Conservation (phyloP, 2,329 filamentous ascomycete species). For the Elsinoe arachidis region DNA sequence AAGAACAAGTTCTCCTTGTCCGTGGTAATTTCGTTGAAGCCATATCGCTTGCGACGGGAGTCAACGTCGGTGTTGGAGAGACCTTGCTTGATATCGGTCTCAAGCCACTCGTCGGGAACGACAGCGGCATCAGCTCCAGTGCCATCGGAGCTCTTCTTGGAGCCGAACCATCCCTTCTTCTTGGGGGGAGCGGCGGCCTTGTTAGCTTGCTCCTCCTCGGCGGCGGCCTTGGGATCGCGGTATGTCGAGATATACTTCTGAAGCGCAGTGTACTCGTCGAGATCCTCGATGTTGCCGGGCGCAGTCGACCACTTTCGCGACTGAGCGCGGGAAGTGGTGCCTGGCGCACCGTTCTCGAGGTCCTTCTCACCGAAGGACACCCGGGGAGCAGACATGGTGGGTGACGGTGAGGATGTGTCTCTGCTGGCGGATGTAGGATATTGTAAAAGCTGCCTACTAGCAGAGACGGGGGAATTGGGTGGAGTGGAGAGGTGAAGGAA, state of each 20-base stretch:
- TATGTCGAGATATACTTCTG: constrained; percentile 61
- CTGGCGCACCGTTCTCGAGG: constrained; percentile 28
- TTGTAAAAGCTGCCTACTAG: constrained; percentile 11
- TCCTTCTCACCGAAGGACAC: constrained; percentile 34
- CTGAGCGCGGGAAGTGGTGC: constrained; percentile 22
- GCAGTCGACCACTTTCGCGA: constrained; percentile 33
- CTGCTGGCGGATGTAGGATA: constrained; percentile 11
- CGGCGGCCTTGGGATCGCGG: constrained; percentile 49
- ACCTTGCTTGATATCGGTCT: constrained; percentile 59
- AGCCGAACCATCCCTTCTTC: constrained; percentile 47
- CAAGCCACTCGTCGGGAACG: constrained; percentile 59
- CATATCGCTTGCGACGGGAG: constrained; percentile 54
- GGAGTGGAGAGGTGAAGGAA: constrained; percentile 1
- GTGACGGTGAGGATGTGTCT: constrained; percentile 10
- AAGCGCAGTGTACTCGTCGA: constrained; percentile 57
- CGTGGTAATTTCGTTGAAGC: constrained; percentile 62
- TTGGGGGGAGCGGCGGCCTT: constrained; percentile 37
- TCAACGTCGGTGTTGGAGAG: constrained; percentile 53
- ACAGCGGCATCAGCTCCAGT: constrained; percentile 29
- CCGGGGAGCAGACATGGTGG: constrained; percentile 30
- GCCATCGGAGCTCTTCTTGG: constrained; percentile 25
- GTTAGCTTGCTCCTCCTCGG: constrained; percentile 33
- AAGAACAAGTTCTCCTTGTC: constrained; percentile 69
- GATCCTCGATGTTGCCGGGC: constrained; percentile 36
- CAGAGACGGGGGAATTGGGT: constrained; percentile 1